Percentiles rank a stretch among this genome's conserved stretches.
phyloP scores from a whole-genome alignment of 192 early-diverging fungal species.

The Backusella westeae region DNA sequence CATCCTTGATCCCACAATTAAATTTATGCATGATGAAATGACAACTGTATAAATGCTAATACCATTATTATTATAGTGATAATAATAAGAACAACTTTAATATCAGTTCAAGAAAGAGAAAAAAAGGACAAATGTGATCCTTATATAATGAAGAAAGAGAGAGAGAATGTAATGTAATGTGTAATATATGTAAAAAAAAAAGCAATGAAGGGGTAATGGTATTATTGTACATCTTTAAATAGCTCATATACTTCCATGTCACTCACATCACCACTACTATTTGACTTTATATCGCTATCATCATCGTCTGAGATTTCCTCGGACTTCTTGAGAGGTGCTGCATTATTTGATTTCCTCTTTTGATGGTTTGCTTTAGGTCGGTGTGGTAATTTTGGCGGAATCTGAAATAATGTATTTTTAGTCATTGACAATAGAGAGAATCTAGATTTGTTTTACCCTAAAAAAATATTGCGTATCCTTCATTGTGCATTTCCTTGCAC shows the following conservation, averaged over 20 bases:
- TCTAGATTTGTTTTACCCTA: conserved; percentile 21
- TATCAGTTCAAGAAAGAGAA: neutral
- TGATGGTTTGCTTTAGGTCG: conserved; percentile 21
- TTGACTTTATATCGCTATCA: conserved; percentile 2
- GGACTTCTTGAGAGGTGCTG: neutral
- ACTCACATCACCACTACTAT: conserved; percentile 18
- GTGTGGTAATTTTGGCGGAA: conserved; percentile 47
- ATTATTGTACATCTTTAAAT: conserved; percentile 18
- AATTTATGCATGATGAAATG: neutral
- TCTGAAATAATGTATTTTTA: conserved; percentile 20
- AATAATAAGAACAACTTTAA: neutral
- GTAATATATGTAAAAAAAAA: neutral
- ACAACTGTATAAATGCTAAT: neutral
- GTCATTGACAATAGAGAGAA: neutral
- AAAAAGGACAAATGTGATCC: neutral
- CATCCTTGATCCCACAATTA: neutral
- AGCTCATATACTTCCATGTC: conserved; percentile 21
- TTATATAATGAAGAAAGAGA: neutral
- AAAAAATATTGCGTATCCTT: conserved; percentile 49
- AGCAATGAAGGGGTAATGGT: neutral
- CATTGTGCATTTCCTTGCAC: conserved; percentile 49
- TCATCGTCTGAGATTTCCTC: neutral
- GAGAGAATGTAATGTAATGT: neutral
- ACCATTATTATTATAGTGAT: neutral
- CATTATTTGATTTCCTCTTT: conserved; percentile 2